Evolutionary conservation across 164 flowering plant species (phyloP), one percentile per base, ranked within the genome.

Genomic region (Nelumbo lutea): DNA sequence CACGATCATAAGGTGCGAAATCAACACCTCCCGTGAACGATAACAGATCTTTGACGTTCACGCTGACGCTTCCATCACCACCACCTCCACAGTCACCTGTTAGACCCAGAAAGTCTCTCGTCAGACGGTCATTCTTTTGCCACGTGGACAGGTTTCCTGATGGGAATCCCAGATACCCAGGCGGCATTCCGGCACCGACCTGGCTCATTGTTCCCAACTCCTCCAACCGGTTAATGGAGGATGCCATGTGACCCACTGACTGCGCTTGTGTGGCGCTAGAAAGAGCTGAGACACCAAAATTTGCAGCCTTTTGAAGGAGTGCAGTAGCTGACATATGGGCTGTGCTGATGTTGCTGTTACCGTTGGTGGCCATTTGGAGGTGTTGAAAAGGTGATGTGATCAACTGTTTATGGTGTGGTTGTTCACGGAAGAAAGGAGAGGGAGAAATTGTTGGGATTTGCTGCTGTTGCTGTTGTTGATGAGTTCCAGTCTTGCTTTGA

Each of bases 51-150:
- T 75, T 67, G 58, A 70, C 63, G 61, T 59, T 68, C 53, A 74
- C 65, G 75, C 78, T 68, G 63, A 70, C 78, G 56, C 71, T 55
- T 38, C 9, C 67, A 48, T 50, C 70, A 7, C 64, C 78, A 55
- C 68, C 75, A 11, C 72, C 64, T 15, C 69, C 64, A 11, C 53
- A 58, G 8, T 66, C 84, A 9, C 81, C 83, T 3, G 81, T 71
- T 70, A 85, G 79, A 52, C 97, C 96, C 60, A 92, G 87, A 72
- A 91, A 91, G 79, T 89, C 92, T 69, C 97, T 81, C 2, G 97
- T 91, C 77, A 84, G 70, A n/a, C 80, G 72, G 62, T 81, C 88
- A 51, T 64, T 79, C 66, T 75, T 80, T 73, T 79, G 82, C 91
- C 88, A 82, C 72, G 79, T 70, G 65, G 73, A 67, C 1, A 76